These are phyloP conservation scores for Parasarocladium wereldwijsianum DNA, from an alignment of 2,329 filamentous ascomycete species.

Conservation along the genomic window DNA sequence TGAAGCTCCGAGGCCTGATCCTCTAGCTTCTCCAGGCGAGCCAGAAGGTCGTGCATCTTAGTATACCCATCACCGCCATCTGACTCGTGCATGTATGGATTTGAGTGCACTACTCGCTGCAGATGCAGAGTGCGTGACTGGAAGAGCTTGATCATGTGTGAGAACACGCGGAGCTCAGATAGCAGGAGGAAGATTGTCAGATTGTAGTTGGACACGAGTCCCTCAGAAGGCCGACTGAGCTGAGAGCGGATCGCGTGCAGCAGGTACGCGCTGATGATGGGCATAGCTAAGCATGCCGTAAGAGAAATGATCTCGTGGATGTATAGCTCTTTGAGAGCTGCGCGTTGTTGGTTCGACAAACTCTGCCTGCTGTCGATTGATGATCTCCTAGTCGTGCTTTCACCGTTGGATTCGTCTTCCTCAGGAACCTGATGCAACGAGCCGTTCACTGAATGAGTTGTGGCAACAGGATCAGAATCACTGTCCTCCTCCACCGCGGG, in stretches of 20 bases:
- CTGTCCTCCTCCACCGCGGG: constrained; percentile 28
- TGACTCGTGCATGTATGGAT: constrained; percentile 23
- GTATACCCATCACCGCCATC: constrained; percentile 4
- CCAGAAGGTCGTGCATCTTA: constrained; percentile 40
- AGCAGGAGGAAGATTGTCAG: constrained; percentile 79
- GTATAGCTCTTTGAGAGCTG: constrained; percentile 50
- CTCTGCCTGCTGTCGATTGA: neutral
- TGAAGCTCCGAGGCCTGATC: constrained; percentile 22
- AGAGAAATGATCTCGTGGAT: constrained; percentile 63
- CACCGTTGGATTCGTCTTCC: constrained; percentile 16
- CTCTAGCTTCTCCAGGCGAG: constrained; percentile 58
- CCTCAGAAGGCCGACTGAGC: constrained; percentile 70
- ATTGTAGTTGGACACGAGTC: constrained; percentile 84
- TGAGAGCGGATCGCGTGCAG: constrained; percentile 69
- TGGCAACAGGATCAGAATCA: constrained; percentile 18
- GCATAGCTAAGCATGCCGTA: constrained; percentile 63
- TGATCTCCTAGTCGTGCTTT: neutral
- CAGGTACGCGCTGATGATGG: constrained; percentile 66
- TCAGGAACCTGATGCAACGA: constrained; percentile 30
- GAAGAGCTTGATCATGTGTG: constrained; percentile 69
- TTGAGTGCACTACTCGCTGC: constrained; percentile 53
- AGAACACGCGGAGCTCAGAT: constrained; percentile 69
- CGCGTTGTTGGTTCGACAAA: constrained; percentile 13
- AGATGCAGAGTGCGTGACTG: constrained; percentile 67
- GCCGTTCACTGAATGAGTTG: constrained; percentile 8